Evolutionary conservation across 2,329 filamentous ascomycete species (phyloP).

Genomic region (Rhynchosporium agropyri): DNA sequence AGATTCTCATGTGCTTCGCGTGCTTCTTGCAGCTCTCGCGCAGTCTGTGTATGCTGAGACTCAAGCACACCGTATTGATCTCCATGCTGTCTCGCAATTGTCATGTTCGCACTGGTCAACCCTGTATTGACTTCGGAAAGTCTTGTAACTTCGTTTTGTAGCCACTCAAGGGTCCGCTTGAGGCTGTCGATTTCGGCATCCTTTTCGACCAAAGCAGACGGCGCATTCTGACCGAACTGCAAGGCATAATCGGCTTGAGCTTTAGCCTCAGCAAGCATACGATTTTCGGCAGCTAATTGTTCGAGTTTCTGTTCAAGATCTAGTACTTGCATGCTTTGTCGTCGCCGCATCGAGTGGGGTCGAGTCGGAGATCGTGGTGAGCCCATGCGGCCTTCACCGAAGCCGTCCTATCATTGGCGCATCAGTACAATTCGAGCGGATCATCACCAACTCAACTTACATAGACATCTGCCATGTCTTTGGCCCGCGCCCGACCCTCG

Average conservation of each 20-base stretch:
- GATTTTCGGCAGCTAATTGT: constrained; percentile 83
- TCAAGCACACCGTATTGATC: constrained; percentile 70
- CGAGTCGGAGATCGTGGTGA: constrained; percentile 91
- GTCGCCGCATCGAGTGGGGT: constrained; percentile 92
- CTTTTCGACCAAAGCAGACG: constrained; percentile 74
- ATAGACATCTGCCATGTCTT: constrained; percentile 91
- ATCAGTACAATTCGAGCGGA: constrained; percentile 30
- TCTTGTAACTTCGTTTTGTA: constrained; percentile 80
- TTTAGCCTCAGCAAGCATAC: constrained; percentile 73
- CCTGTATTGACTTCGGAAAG: constrained; percentile 82
- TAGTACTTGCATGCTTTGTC: constrained; percentile 95
- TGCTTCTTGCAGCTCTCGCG: constrained; percentile 70
- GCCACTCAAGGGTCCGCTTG: constrained; percentile 74
- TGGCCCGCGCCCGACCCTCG: constrained; percentile 81
- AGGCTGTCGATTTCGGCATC: constrained; percentile 86
- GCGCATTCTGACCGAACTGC: constrained; percentile 63
- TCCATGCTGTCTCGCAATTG: constrained; percentile 75
- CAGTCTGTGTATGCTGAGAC: constrained; percentile 64
- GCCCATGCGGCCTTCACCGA: constrained; percentile 81
- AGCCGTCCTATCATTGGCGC: constrained; percentile 70
- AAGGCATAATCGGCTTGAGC: constrained; percentile 67
- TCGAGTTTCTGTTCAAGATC: constrained; percentile 88
- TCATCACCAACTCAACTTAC: constrained; percentile 60
- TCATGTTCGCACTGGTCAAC: constrained; percentile 74
- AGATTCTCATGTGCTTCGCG: constrained; percentile 64